Conservation (phyloP, 2,329 filamentous ascomycete genomes). For the Setomelanomma holmii region DNA sequence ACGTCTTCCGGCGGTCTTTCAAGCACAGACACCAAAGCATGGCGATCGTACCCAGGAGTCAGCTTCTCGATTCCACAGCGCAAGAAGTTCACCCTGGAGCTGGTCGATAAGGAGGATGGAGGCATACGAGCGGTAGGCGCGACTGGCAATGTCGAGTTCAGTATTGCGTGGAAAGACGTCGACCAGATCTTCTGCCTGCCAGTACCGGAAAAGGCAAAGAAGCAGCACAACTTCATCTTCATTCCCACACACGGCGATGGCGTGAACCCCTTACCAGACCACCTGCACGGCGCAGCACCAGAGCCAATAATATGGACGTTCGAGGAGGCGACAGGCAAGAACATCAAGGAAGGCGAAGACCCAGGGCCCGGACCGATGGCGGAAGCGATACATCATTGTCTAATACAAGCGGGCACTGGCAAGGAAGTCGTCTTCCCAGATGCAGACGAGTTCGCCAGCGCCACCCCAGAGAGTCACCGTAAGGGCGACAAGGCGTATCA, state of each 20-base stretch:
- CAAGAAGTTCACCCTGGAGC: constrained; percentile 68
- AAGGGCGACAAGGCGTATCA: constrained; percentile 70
- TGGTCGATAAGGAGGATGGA: constrained; percentile 54
- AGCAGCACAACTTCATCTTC: constrained; percentile 68
- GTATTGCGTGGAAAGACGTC: constrained; percentile 58
- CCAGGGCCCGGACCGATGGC: constrained; percentile 55
- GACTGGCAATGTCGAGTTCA: constrained; percentile 61
- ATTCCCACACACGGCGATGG: constrained; percentile 62
- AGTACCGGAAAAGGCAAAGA: constrained; percentile 69
- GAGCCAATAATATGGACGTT: constrained; percentile 69
- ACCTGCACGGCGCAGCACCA: constrained; percentile 44
- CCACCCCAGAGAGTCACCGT: constrained; percentile 65
- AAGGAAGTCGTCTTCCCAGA: constrained; percentile 61
- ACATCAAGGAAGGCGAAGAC: constrained; percentile 52
- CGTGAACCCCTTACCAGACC: constrained; percentile 54
- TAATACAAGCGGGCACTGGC: constrained; percentile 53
- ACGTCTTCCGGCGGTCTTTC: constrained; percentile 23
- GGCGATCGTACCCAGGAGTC: constrained; percentile 54
- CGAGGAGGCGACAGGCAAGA: constrained; percentile 59
- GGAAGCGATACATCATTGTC: constrained; percentile 47
- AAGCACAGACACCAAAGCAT: constrained; percentile 34
- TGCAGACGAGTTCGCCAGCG: constrained; percentile 65
- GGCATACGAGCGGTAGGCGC: constrained; percentile 60
- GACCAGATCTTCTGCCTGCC: constrained; percentile 68
- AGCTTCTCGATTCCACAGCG: constrained; percentile 68